Evolutionary conservation across 2,329 filamentous ascomycete species (phyloP).

Genomic region (Pseudogymnoascus sp.): DNA sequence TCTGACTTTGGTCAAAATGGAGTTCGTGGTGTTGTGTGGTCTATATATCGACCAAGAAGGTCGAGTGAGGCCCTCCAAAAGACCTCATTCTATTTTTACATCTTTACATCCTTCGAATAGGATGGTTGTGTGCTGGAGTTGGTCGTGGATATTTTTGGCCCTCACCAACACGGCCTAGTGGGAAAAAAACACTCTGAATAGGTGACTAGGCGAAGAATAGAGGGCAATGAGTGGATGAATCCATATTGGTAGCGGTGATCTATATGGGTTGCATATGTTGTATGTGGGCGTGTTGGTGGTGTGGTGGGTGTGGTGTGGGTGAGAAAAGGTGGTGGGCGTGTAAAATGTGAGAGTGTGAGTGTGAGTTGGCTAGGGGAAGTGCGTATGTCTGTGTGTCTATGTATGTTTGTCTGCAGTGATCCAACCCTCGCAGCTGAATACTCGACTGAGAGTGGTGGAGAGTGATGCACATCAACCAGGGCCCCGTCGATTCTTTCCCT

Average conservation of each 20-base stretch:
- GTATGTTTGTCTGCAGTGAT: background rate
- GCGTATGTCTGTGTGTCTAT: background rate
- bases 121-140: background rate
- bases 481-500: background rate
- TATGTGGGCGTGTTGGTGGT: background rate
- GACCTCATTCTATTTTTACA: background rate
- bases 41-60: slow-evolving; percentile 23
- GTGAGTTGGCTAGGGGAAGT: background rate
- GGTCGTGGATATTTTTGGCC: background rate
- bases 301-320: background rate
- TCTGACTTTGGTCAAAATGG: background rate
- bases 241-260: background rate
- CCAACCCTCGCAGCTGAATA: background rate
- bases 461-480: background rate
- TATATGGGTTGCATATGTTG: background rate
- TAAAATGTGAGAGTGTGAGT: background rate
- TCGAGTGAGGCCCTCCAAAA: background rate
- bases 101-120: background rate
- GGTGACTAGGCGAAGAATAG: background rate
- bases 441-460: background rate
- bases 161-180: background rate
- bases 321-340: background rate
- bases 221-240: background rate
- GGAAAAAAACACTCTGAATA: background rate
- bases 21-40: background rate